Evolutionary conservation across 345 rosid genomes (phyloP).

Genomic region (Dovyalis caffra): DNA sequence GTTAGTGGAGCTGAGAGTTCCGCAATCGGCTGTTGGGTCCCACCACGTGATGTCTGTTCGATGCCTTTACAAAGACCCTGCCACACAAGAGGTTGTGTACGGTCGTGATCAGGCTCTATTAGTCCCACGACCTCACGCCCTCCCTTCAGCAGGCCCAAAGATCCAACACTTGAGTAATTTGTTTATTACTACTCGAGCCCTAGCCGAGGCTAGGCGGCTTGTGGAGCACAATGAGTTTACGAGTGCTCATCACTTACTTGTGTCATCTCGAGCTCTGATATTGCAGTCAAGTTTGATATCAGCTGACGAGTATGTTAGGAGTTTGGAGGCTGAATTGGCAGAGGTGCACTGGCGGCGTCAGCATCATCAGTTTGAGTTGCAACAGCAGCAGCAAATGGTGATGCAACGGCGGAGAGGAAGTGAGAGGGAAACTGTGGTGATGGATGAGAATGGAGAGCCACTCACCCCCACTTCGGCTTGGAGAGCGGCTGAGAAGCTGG

Average conservation of each 20-base stretch:
- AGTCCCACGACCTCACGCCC: constrained; percentile 28
- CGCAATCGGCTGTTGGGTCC: constrained; percentile 20
- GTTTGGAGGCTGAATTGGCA: constrained; percentile 28
- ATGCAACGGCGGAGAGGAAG: constrained; percentile 37
- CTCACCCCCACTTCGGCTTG: constrained; percentile 34
- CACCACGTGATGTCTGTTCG: constrained; percentile 37
- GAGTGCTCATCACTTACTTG: constrained; percentile 28
- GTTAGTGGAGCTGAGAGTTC: constrained; percentile 28
- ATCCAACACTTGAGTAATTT: constrained; percentile 17
- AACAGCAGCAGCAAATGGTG: constrained; percentile 16
- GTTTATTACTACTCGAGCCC: constrained; percentile 25
- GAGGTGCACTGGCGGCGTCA: constrained; percentile 30
- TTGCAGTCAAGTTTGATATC: constrained; percentile 13
- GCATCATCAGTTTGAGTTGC: constrained; percentile 23
- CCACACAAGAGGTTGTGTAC: constrained; percentile 29
- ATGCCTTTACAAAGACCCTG: constrained; percentile 32
- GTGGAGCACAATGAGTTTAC: constrained; percentile 18
- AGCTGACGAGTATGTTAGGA: constrained; percentile 22
- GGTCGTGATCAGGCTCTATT: constrained; percentile 28
- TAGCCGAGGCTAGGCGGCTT: constrained; percentile 27
- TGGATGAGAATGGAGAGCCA: constrained; percentile 59
- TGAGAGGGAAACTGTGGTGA: constrained; percentile 32
- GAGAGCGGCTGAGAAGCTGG: constrained; percentile 41
- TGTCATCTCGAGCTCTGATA: constrained; percentile 21
- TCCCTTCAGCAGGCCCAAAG: constrained; percentile 20